phyloP scores from a whole-genome alignment of 1,284 basidiomycete species.

The Moniliella sp. region DNA sequence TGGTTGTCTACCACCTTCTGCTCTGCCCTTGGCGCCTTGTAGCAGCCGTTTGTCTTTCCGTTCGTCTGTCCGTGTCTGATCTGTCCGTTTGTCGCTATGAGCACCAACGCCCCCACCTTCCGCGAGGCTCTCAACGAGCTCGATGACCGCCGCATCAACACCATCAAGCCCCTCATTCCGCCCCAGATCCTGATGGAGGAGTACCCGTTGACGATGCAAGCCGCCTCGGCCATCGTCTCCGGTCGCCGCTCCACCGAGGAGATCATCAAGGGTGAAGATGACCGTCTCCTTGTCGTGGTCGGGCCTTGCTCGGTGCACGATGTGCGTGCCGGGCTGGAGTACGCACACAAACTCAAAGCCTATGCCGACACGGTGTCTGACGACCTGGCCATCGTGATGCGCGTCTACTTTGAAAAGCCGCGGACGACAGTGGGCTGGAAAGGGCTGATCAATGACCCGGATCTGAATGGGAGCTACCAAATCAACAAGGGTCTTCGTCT shows the following conservation, averaged over 20 bases:
- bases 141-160: conserved; percentile 26
- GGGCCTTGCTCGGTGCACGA: conserved; percentile 32
- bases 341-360: conserved; percentile 4
- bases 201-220: conserved; percentile 19
- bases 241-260: conserved; percentile 20
- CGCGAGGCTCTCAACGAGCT: conserved; percentile 5
- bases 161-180: conserved; percentile 26
- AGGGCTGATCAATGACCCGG: conserved; percentile 80
- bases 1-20: no score
- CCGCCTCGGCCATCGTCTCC: conserved; percentile 14
- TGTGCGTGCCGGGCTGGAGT: conserved; percentile 25
- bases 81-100: no score
- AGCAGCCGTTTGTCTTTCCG: no score
- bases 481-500: conserved; percentile 75
- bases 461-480: conserved; percentile 58
- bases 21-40: no score
- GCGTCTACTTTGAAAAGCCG: conserved; percentile 36
- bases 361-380: conserved; percentile 1
- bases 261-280: conserved; percentile 20
- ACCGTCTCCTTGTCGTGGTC: conserved; percentile 27
- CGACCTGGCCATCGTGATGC: conserved; percentile 9
- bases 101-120: no score
- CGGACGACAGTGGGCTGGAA: conserved; percentile 94
- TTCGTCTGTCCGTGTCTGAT: no score
- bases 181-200: conserved; percentile 29